phyloP scores from a whole-genome alignment of 768 basidiomycete genomes.

The Serendipita sp. region DNA sequence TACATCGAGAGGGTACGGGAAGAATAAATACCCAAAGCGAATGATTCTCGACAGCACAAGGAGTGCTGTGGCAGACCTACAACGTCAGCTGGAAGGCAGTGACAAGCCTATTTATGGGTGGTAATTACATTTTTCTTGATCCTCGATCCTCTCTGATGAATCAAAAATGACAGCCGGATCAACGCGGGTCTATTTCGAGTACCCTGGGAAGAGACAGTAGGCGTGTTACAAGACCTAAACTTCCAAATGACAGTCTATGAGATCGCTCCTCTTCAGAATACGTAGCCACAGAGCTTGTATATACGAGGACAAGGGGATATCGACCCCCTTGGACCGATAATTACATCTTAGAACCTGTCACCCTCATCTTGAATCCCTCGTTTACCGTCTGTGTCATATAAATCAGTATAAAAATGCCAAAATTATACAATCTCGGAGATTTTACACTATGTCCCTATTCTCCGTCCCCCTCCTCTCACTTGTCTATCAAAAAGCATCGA shows the following conservation, averaged over 20 bases:
- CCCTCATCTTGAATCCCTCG: background rate
- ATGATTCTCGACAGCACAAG: background rate
- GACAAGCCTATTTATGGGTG: constrained; percentile 1
- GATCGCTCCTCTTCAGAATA: background rate
- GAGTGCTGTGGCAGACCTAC: background rate
- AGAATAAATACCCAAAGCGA: background rate
- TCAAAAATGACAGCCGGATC: background rate
- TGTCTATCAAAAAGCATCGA: background rate
- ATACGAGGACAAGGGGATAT: too few relatives aligned
- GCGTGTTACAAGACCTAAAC: background rate
- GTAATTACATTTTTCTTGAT: background rate
- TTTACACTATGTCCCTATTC: background rate
- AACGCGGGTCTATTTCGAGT: background rate
- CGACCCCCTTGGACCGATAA: background rate
- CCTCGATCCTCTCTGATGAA: background rate
- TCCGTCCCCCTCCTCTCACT: too few relatives aligned
- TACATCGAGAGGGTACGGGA: constrained; percentile 5
- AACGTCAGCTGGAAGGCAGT: background rate
- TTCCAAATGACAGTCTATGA: background rate
- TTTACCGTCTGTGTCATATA: background rate
- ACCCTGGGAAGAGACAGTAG: constrained; percentile 3
- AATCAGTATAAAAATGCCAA: too few relatives aligned
- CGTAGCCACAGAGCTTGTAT: too few relatives aligned
- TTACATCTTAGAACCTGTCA: background rate
- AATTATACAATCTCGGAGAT: background rate